These are phyloP conservation scores for Diphasiastrum complanatum DNA, from an alignment of 83 land plant genomes.

Conservation along the genomic window DNA sequence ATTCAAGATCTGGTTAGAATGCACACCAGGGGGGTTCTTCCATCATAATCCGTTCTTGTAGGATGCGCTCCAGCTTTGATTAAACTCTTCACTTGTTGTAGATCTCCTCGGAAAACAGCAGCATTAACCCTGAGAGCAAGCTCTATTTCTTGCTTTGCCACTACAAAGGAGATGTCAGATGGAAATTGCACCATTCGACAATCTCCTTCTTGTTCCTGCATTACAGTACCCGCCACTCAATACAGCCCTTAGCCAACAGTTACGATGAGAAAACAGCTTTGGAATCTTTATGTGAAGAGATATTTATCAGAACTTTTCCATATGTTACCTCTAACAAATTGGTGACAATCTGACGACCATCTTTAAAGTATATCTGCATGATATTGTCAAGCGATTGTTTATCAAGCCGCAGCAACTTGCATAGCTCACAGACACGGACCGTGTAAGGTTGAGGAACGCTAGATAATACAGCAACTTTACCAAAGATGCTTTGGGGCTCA, in stretches of 20 bases:
- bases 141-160: constrained; percentile 66
- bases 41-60: constrained; percentile 57
- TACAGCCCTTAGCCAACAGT: neutral
- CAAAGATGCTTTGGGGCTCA: constrained; percentile 46
- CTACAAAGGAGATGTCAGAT: constrained; percentile 51
- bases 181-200: constrained; percentile 47
- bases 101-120: constrained; percentile 72
- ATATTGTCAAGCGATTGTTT: constrained; percentile 50
- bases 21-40: constrained; percentile 35
- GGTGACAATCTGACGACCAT: constrained; percentile 38
- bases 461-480: constrained; percentile 73
- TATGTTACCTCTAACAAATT: constrained; percentile 42
- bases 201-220: constrained; percentile 24
- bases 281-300: neutral
- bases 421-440: constrained; percentile 62
- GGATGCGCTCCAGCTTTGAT: constrained; percentile 70
- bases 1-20: neutral
- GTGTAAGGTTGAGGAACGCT: constrained; percentile 89
- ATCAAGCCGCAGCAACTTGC: constrained; percentile 60
- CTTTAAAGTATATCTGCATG: constrained; percentile 45
- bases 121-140: constrained; percentile 55
- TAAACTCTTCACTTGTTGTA: constrained; percentile 46
- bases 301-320: neutral
- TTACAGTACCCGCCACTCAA: neutral
- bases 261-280: neutral